Base-by-base conservation (phyloP, 768 basidiomycete genomes). In the Brasilioporus rufonigricans region DNA sequence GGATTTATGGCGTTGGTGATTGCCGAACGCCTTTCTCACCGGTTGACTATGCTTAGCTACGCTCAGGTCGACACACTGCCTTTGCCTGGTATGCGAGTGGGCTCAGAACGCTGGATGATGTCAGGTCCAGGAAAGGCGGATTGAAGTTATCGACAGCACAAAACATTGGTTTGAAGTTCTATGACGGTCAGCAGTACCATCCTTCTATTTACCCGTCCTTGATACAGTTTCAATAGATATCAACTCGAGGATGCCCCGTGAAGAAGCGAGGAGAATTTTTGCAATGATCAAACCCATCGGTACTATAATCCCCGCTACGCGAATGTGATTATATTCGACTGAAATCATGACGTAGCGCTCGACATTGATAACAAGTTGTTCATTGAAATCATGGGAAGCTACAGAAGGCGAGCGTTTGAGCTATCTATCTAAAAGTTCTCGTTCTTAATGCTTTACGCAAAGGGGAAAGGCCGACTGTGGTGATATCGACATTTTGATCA, bases 321-420 rank as follows among this genome's bases (percentile, higher is more conserved):
- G 16, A 6, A 33, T 32, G 14, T 19, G 14, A 14, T 14, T 16
- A 1, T 35, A 6, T 19, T 13, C 19, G 24, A 21, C 39, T 44
- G 26, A 59, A 40, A 44, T 36, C 4, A 8, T 40, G 50, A 13
- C n/a, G 5, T 57, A 92, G 93, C 91, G 3, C 76, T 89, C 11
- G 71, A 70, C 1, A 77, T 96, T 31, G 93, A 95, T 63, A 72
- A 81, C 6, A 80, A 81, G 49, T 65, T 95, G 24, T 84, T 81
- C 63, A 71, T 97, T 11, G 85, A 93, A 47, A 86, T 95, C 45
- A 95, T 96, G 94, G 95, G 94, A 1, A 93, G 91, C 59, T 98
- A 87, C 68, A 74, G 94, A 62, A 78, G 91, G 88, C 82, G 63
- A 57, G 40, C 47, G 7, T 56, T 39, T 9, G 23, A 39, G n/a